These are phyloP conservation scores for Trametes coccinea DNA, from an alignment of 768 basidiomycete species.

Conservation along the genomic window DNA sequence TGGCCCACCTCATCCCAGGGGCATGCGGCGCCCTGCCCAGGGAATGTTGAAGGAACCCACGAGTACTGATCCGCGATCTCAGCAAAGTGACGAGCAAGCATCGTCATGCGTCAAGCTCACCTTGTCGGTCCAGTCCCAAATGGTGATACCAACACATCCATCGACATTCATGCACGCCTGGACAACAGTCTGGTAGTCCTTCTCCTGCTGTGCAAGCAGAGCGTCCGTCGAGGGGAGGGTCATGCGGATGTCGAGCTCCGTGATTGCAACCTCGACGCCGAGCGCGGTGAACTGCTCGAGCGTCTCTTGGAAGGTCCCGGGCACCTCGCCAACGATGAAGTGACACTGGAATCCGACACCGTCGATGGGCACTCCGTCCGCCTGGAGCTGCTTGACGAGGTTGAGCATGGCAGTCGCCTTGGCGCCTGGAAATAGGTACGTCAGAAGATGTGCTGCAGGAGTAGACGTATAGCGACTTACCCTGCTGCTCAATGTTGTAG, in stretches of 20 bases:
- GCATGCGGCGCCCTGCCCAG: conserved; percentile 36
- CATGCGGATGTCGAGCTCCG: conserved; percentile 69
- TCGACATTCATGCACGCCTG: conserved; percentile 48
- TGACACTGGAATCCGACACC: conserved; percentile 64
- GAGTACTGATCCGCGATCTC: conserved; percentile 27
- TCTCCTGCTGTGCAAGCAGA: conserved; percentile 53
- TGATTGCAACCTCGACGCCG: conserved; percentile 67
- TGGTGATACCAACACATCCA: conserved; percentile 38
- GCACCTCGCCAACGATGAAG: conserved; percentile 58
- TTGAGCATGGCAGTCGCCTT: conserved; percentile 58
- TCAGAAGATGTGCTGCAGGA: neutral
- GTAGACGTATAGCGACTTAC: neutral
- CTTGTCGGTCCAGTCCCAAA: conserved; percentile 46
- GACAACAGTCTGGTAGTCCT: conserved; percentile 58
- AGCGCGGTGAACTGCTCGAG: conserved; percentile 55
- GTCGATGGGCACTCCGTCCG: conserved; percentile 53
- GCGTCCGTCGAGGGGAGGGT: conserved; percentile 51
- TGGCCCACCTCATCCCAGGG: conserved; percentile 32
- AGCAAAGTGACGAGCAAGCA: neutral
- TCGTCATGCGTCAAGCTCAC: conserved; percentile 3
- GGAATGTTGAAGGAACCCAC: conserved; percentile 36
- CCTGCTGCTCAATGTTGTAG: conserved; percentile 36
- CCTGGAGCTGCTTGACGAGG: conserved; percentile 50
- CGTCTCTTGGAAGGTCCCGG: conserved; percentile 46
- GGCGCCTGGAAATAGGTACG: conserved; percentile 33